Base-by-base conservation (phyloP, 2,329 filamentous ascomycete species). In the Chaetomium sp. region DNA sequence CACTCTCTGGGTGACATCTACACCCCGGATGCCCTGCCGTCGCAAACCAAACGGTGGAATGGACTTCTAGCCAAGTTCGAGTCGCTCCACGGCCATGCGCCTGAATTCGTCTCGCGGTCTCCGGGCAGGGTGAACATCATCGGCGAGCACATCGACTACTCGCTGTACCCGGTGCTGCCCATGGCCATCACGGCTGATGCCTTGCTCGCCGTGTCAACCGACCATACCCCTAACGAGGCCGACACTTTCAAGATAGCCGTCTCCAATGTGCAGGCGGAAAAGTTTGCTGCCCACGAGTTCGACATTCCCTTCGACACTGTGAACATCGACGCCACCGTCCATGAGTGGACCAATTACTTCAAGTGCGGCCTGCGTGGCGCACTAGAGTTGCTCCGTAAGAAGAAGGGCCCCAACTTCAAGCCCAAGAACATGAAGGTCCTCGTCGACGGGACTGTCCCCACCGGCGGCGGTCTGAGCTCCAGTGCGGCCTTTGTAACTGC, bases 271-370 rank as follows among this genome's bases (percentile, higher is more conserved):
- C 85, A 91, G 67, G 82, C 84, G 19, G 80, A 86, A 60, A 93
- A 90, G 76, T 99, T 96, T 75, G 85, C 90, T 1, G 78, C 87
- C 1, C 86, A 86, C 69, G 87, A 91, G 71, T 96, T 97, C 75
- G 83, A 87, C 54, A 83, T 97, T 9, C 85, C 90, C 2, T 74
- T 78, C 33, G 81, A 83, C 67, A 81, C 83, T 12, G 83, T 94
- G n/a, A 85, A 90, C 25, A 97, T 99, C 72, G 93, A 98, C 76
- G 85, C 92, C 8, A 88, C 87, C 21, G 85, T 90, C 70, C 90
- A 96, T 70, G 93, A 97, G 79, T 99, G 95, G 95, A 91, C 92
- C 64, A 99, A 98, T 77, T 99, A 99, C 83, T 98, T 99, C 86
- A 96, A 95, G 80, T 91, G 92, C 61, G 95, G 95, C 0, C 82